phyloP scores from a whole-genome alignment of 129 eudicot species.

The Tagetes erecta region DNA sequence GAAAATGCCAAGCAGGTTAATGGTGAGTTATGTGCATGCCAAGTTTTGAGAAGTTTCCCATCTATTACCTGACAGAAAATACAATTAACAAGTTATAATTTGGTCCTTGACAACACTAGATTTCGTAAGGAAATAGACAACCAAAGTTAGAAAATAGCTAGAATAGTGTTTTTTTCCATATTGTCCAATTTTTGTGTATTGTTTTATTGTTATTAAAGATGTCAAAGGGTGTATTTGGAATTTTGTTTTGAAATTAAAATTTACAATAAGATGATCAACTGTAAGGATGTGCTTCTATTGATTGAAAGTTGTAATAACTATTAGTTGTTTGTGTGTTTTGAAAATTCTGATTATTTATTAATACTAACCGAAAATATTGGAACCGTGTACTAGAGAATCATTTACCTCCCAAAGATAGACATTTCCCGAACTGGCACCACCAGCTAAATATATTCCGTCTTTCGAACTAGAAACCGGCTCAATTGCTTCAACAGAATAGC shows the following conservation, averaged over 20 bases:
- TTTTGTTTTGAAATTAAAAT: not conserved
- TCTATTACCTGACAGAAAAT: constrained; percentile 32
- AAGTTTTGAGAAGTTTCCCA: constrained; percentile 46
- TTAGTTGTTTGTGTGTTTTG: not conserved
- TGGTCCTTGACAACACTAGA: not conserved
- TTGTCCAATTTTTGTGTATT: not conserved
- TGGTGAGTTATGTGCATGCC: constrained; percentile 45
- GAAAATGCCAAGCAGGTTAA: constrained; percentile 48
- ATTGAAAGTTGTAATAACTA: not conserved
- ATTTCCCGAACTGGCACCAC: constrained; percentile 54
- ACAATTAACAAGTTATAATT: constrained; percentile 5
- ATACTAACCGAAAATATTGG: not conserved
- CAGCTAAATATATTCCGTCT: constrained; percentile 52
- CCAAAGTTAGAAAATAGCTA: not conserved
- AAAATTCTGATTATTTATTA: not conserved
- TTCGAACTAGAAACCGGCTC: constrained; percentile 46
- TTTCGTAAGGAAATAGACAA: not conserved
- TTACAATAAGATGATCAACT: not conserved
- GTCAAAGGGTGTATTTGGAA: not conserved
- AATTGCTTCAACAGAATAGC: constrained; percentile 42
- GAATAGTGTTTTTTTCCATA: not conserved
- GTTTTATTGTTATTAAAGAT: not conserved
- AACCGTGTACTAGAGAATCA: not conserved
- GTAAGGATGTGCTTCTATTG: not conserved
- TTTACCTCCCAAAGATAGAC: constrained; percentile 53